phyloP scores from a whole-genome alignment of 1,284 basidiomycete species.

The Cutaneotrichosporon sp. region DNA sequence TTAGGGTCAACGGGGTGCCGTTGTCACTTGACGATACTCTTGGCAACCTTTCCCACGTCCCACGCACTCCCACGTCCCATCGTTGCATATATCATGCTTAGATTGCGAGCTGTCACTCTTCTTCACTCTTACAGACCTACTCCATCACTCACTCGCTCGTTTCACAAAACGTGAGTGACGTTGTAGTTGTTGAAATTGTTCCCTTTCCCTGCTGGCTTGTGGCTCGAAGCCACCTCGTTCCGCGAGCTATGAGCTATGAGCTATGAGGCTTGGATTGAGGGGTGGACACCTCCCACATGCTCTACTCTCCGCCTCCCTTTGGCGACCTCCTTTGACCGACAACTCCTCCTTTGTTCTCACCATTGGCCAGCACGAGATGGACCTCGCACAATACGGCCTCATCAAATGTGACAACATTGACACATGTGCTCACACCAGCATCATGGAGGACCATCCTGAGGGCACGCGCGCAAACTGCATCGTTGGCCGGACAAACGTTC shows the following conservation, averaged over 20 bases:
- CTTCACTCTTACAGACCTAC: neutral
- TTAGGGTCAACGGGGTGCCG: no score
- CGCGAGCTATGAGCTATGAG: no score
- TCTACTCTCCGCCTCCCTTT: no score
- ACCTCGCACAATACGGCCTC: neutral
- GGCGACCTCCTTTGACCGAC: neutral
- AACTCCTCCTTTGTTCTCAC: neutral
- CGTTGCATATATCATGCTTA: neutral
- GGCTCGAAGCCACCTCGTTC: no score
- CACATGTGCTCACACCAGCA: neutral
- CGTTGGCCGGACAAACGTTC: neutral
- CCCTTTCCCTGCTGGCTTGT: no score
- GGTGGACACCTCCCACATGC: no score
- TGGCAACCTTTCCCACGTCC: neutral
- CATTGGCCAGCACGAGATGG: neutral
- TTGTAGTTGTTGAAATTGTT: neutral
- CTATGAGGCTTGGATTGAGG: no score
- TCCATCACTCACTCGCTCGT: neutral
- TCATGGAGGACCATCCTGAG: neutral
- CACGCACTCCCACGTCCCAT: no score
- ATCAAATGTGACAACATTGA: no score
- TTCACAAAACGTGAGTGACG: conserved; percentile 1
- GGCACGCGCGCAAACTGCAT: neutral
- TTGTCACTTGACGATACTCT: neutral
- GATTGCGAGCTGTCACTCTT: neutral